Conservation (phyloP, 1,139 yeast species). For the Blastobotrys apis region DNA sequence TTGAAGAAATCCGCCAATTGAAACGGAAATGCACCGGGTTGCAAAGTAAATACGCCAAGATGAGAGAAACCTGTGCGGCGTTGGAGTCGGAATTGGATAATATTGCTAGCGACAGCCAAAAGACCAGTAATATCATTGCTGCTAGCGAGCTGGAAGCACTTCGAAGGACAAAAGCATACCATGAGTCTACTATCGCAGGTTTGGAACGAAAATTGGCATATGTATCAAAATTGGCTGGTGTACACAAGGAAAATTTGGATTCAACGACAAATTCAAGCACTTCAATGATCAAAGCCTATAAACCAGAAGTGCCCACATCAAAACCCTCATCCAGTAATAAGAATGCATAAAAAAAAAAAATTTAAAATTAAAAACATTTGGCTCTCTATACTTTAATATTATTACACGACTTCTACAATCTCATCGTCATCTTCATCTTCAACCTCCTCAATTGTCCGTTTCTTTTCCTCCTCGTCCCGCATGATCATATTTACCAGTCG, state of each 20-base stretch:
- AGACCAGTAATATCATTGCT: background rate
- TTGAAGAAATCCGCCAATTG: background rate
- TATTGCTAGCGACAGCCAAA: background rate
- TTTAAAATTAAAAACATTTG: too few species aligned
- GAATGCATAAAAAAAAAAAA: too few species aligned
- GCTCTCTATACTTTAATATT: too few species aligned
- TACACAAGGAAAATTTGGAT: slow-evolving; percentile 8
- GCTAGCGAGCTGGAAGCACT: slow-evolving; percentile 8
- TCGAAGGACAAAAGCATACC: slow-evolving; percentile 1
- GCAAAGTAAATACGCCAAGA: background rate
- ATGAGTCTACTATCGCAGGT: background rate
- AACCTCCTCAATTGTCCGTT: slow-evolving; percentile 51
- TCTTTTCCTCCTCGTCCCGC: slow-evolving; percentile 78
- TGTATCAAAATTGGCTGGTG: slow-evolving; percentile 1
- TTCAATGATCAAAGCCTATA: background rate
- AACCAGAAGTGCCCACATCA: background rate
- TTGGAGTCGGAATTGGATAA: too few species aligned
- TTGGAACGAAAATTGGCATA: slow-evolving; percentile 2
- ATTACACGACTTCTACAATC: slow-evolving; percentile 22
- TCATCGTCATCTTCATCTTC: slow-evolving; percentile 41
- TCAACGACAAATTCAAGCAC: too few species aligned
- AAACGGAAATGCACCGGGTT: background rate
- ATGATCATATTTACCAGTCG: slow-evolving; percentile 72
- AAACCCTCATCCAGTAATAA: too few species aligned
- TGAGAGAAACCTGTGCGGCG: too few species aligned